Evolutionary conservation across 441 rosid species (phyloP), one percentile per base, ranked within the genome.

Genomic region (Isatis lusitanica): DNA sequence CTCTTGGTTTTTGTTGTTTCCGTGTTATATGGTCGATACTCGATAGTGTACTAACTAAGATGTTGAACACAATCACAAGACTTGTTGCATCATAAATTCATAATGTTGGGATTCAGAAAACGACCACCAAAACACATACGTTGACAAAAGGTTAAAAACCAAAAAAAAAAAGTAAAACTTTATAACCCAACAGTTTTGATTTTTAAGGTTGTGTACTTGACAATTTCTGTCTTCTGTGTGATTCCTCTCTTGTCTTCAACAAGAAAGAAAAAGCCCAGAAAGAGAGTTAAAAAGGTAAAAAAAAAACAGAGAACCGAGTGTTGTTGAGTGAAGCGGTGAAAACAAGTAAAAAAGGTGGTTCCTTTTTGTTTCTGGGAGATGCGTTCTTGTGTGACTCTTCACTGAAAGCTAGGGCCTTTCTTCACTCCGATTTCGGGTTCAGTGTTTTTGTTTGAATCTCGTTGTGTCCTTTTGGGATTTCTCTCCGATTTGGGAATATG

Each of bases 401-500:
- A 17, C 15, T 63, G 44, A 62, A 5, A 36, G 42, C 13, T 17
- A 46, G 51, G 66, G 78, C 24, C 52, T 21, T 4, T 53, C 9
- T 6, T 26, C 28, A 35, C 44, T 61, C 67, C 31, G 68, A 21
- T 30, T 56, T 6, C 58, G 1, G 0, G 4, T 16, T 38, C 33
- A 3, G 5, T 38, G 12, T 21, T 21, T 21, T 21, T 38, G 33
- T 74, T 31, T 53, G 59, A 75, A 53, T 68, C 69, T 40, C n/a
- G 4, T 8, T 6, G 3, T n/a, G n/a, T n/a, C 6, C 8, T 9
- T 6, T 36, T 11, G 15, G 55, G 26, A 5, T 4, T 11, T 58
- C 24, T 21, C 2, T 63, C 13, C 28, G 55, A 74, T 50, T 60
- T 21, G 7, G 6, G 55, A 68, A 68, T n/a, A 87, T 85, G 91